Percentiles rank a stretch among this genome's conserved stretches.
These are phyloP conservation scores for Henningerozyma blattae DNA, from an alignment of 805 yeast species.

Conservation along the genomic window DNA sequence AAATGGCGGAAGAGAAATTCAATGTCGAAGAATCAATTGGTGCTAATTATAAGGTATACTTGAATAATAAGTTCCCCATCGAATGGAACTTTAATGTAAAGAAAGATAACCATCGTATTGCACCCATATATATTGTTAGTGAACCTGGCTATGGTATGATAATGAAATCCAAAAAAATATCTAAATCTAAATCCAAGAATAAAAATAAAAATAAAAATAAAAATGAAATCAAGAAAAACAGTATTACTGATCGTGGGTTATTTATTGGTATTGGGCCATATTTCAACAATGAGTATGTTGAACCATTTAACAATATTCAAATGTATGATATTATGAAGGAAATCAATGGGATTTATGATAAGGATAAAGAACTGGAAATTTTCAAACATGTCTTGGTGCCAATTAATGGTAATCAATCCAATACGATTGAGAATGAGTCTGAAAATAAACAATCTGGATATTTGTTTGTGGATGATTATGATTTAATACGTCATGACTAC, in stretches of 20 bases:
- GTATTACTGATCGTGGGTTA: conserved; percentile 70
- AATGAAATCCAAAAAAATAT: conserved; percentile 40
- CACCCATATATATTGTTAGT: conserved; percentile 81
- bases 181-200: conserved; percentile 22
- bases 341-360: conserved; percentile 33
- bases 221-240: conserved; percentile 38
- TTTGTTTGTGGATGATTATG: too few relatives aligned
- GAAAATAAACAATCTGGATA: too few relatives aligned
- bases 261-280: conserved; percentile 77
- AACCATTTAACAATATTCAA: conserved; percentile 63
- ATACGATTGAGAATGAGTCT: conserved; percentile 6
- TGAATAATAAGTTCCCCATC: conserved; percentile 40
- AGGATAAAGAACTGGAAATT: conserved; percentile 27
- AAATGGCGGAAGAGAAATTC: too few relatives aligned
- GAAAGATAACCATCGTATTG: conserved; percentile 42
- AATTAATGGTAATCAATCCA: too few relatives aligned
- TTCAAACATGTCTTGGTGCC: background rate
- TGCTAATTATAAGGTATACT: conserved; percentile 32
- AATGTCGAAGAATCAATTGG: background rate
- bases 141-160: conserved; percentile 70
- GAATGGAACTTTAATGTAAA: conserved; percentile 27
- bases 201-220: conserved; percentile 8
- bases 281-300: conserved; percentile 31
- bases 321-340: conserved; percentile 69
- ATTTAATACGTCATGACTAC: too few relatives aligned